Percentiles rank a stretch among this genome's conserved stretches.
Conservation (phyloP, 495 filamentous ascomycete genomes). For the Penicillium salamii region DNA sequence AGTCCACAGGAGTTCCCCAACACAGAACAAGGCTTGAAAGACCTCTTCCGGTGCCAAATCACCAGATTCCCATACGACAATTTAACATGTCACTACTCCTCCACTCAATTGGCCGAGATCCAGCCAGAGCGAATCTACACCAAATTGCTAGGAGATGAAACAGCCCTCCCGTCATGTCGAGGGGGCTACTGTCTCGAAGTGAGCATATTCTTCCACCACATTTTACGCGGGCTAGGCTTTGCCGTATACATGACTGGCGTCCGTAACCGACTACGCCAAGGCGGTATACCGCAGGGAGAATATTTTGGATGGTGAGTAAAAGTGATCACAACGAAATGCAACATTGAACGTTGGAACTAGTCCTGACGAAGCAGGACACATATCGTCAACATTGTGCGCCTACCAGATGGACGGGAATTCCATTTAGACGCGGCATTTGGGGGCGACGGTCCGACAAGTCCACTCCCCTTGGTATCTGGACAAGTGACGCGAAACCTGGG, state of each 20-base stretch:
- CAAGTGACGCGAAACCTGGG: conserved; percentile 41
- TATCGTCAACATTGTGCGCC: conserved; percentile 65
- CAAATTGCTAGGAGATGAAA: conserved; percentile 55
- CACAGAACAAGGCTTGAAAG: conserved; percentile 21
- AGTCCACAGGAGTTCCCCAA: conserved; percentile 21
- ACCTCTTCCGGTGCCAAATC: conserved; percentile 45
- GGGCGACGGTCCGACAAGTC: conserved; percentile 54
- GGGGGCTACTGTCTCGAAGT: conserved; percentile 81
- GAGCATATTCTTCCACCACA: conserved; percentile 62
- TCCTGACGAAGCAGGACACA: conserved; percentile 50
- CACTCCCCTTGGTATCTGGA: conserved; percentile 48
- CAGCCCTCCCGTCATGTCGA: conserved; percentile 35
- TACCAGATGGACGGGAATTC: conserved; percentile 46
- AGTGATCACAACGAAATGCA: no score
- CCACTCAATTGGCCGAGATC: conserved; percentile 49
- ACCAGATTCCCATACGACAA: conserved; percentile 71
- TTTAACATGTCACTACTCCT: conserved; percentile 54
- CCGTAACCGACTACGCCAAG: conserved; percentile 31
- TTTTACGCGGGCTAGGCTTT: conserved; percentile 63
- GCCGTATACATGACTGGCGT: conserved; percentile 51
- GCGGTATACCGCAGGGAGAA: conserved; percentile 30
- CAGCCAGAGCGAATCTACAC: conserved; percentile 55
- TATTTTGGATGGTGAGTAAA: conserved; percentile 42
- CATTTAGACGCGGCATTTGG: conserved; percentile 75
- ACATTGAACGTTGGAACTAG: no score